A percentile compares a stretch with the other conserved stretches of the same genome.
Conservation (phyloP, 2,329 filamentous ascomycete genomes). For the Ophiostoma australiae region DNA sequence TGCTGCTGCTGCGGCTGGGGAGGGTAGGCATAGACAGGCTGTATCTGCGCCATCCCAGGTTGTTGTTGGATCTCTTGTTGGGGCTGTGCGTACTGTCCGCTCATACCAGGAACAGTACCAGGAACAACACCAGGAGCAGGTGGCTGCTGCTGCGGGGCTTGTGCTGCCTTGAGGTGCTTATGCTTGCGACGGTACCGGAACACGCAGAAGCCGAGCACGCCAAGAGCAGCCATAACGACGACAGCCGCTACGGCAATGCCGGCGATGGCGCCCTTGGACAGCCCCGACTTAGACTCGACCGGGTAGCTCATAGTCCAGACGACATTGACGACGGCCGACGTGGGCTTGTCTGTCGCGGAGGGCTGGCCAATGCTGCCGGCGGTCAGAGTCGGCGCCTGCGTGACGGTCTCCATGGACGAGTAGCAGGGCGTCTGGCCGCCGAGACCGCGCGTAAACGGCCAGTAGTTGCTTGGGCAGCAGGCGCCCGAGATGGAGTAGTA, state of each 20-base stretch:
- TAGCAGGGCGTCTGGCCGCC: slow-evolving; percentile 33
- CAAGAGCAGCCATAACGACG: background rate
- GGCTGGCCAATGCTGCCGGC: slow-evolving; percentile 26
- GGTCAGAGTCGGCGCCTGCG: slow-evolving; percentile 28
- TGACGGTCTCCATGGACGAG: slow-evolving; percentile 27
- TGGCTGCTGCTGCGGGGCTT: background rate
- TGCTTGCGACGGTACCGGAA: slow-evolving; percentile 5
- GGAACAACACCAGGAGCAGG: background rate
- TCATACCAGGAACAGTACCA: background rate
- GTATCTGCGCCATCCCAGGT: background rate
- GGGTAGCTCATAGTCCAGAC: slow-evolving; percentile 32
- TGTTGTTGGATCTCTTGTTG: background rate
- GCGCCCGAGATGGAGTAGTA: slow-evolving; percentile 32
- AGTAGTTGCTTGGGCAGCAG: slow-evolving; percentile 32
- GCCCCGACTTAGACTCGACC: slow-evolving; percentile 29
- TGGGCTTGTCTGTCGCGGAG: slow-evolving; percentile 28
- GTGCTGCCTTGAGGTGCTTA: background rate
- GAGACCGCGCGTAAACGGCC: slow-evolving; percentile 30
- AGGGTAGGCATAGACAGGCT: background rate
- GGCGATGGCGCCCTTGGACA: slow-evolving; percentile 41
- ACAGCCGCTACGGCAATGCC: background rate
- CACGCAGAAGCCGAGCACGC: background rate
- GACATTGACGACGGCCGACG: slow-evolving; percentile 32
- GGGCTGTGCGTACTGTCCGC: background rate
- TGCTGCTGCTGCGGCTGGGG: background rate